phyloP scores from a whole-genome alignment of 169 alveolate species.

The Cryptosporidium tyzzeri region DNA sequence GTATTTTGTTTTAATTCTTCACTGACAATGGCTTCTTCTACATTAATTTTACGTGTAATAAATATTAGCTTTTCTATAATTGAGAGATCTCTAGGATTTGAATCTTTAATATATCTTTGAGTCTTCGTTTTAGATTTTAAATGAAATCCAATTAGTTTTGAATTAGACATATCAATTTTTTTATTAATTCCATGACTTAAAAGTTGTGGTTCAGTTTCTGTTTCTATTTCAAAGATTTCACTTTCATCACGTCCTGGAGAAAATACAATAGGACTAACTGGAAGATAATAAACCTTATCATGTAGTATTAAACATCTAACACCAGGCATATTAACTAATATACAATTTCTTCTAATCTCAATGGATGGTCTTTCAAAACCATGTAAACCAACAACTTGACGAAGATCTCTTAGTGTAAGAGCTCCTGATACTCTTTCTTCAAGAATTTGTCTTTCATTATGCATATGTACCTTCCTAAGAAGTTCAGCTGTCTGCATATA shows the following conservation, averaged over 20 bases:
- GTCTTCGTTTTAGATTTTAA: neutral
- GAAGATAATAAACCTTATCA: conserved; percentile 71
- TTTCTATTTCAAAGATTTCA: conserved; percentile 2
- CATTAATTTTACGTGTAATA: neutral
- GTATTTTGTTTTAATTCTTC: neutral
- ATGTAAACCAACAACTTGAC: conserved; percentile 72
- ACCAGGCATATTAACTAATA: conserved; percentile 74
- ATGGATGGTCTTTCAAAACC: conserved; percentile 73
- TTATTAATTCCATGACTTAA: neutral
- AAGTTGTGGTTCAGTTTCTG: neutral
- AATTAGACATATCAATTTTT: neutral
- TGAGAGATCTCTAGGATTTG: conserved; percentile 23
- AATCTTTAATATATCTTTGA: neutral
- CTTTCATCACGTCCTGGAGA: neutral
- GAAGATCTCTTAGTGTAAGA: conserved; percentile 61
- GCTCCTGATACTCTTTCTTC: conserved; percentile 74
- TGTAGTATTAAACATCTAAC: conserved; percentile 74
- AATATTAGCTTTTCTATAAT: conserved; percentile 29
- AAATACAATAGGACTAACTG: conserved; percentile 28
- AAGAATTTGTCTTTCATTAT: conserved; percentile 46
- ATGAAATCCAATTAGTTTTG: neutral
- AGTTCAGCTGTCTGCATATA: conserved; percentile 71
- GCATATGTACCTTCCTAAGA: conserved; percentile 68
- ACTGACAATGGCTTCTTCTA: neutral
- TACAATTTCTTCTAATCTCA: conserved; percentile 72